Base-by-base conservation (phyloP, 306 rosid genomes). In the Astragalus membranaceus region DNA sequence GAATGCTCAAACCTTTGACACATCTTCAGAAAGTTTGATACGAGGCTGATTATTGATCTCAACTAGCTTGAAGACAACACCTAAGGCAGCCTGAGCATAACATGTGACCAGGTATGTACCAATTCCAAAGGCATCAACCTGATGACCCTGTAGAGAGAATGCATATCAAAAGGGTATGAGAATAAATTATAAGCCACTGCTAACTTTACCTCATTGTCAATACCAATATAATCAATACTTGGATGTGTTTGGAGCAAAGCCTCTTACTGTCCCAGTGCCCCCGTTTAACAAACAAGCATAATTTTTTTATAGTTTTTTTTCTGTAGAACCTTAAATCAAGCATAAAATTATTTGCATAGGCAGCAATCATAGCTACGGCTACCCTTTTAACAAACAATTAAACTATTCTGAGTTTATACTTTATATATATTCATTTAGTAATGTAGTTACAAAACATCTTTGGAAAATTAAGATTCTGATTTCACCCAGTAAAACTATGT, bases 51-150 rank as follows among this genome's bases (percentile, higher is more conserved):
- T 79, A 74, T 95, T 95, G 75, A 95, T 95, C 79, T 95, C 97
- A 79, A 95, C 99, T 67, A 95, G 89, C 91, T 95, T 95, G 91
- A 95, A 95, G 68, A 95, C 99, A 74, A 93, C 92, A 58, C 99
- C 99, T 59, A 95, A 70, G 37, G 99, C 99, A 77, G 99, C 95
- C 85, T 95, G 99, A 80, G 97, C 96, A 78, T 80, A 95, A 79
- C 99, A 95, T 7, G 99, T 95, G 61, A 95, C 99, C 68, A 95
- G 82, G 83, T 95, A 59, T 35, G 99, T 95, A 78, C 99, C 99
- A 75, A 95, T 95, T 73, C 99, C 99, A 70, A 66, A 95, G 67
- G 96, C 88, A 86, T 95, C 99, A 73, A 95, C 95, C 80, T 95
- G 96, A 78, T 95, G 99, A 72, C 99, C 99, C 99, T 95, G 80